Conservation (phyloP, 2,329 filamentous ascomycete species). For the Colletotrichum cuscutae region DNA sequence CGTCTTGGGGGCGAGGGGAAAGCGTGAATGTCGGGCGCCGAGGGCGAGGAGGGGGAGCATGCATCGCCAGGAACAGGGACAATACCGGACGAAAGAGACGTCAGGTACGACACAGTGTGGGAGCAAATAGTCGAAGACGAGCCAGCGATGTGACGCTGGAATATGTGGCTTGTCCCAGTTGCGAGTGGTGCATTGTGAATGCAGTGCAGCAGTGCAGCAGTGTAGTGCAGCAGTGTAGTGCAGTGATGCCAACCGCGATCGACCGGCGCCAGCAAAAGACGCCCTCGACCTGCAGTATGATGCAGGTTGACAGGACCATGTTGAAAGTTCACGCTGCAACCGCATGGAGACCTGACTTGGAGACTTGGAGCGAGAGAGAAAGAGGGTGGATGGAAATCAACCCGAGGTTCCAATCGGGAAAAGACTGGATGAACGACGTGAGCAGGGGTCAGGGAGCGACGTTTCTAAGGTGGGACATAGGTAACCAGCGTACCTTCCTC, state of each 20-base stretch:
- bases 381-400: not conserved
- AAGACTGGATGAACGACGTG: slow-evolving; percentile 10
- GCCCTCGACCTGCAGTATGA: not conserved
- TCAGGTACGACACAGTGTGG: slow-evolving; percentile 15
- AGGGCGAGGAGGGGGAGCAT: slow-evolving; percentile 11
- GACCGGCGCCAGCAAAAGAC: not conserved
- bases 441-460: not conserved
- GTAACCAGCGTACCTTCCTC: not conserved
- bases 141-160: not conserved
- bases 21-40: not conserved
- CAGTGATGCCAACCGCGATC: not conserved
- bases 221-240: slow-evolving; percentile 7
- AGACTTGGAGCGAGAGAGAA: not conserved
- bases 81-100: not conserved
- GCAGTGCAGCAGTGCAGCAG: not conserved
- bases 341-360: not conserved
- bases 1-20: not conserved
- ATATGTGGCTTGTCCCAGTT: not conserved
- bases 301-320: not conserved
- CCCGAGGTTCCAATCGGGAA: not conserved
- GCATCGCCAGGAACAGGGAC: slow-evolving; percentile 28
- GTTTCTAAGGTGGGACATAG: not conserved
- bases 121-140: not conserved
- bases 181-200: not conserved
- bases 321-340: not conserved